phyloP scores from a whole-genome alignment of 2,329 filamentous ascomycete genomes.

The Botrytis elliptica region DNA sequence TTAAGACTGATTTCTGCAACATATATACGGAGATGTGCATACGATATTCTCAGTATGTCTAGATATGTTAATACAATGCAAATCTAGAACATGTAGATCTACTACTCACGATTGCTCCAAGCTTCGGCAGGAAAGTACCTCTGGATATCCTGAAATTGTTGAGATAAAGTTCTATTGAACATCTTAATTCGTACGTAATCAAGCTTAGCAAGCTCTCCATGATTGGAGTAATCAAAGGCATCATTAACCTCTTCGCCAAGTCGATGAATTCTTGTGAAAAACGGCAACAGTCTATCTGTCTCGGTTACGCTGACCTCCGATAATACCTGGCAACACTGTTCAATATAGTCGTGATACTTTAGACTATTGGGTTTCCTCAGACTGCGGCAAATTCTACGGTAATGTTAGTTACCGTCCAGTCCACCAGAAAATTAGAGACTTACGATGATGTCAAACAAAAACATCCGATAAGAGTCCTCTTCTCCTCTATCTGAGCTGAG shows the following conservation, averaged over 20 bases:
- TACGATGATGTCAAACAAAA: slow-evolving; percentile 36
- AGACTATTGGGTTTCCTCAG: slow-evolving; percentile 35
- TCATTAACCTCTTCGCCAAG: slow-evolving; percentile 35
- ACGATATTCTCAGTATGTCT: slow-evolving; percentile 8
- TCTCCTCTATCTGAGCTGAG: slow-evolving; percentile 26
- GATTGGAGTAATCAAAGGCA: slow-evolving; percentile 34
- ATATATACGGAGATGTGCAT: slow-evolving; percentile 29
- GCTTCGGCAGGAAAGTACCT: slow-evolving; percentile 28
- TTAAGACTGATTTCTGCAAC: slow-evolving; percentile 36
- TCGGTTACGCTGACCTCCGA: slow-evolving; percentile 26
- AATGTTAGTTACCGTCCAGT: not conserved
- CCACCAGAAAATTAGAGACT: not conserved
- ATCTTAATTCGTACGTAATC: slow-evolving; percentile 33
- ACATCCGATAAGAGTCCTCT: slow-evolving; percentile 33
- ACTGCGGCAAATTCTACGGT: slow-evolving; percentile 29
- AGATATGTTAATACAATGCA: not conserved
- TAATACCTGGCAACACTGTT: slow-evolving; percentile 31
- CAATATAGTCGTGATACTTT: slow-evolving; percentile 32
- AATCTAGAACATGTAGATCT: not conserved
- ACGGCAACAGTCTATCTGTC: slow-evolving; percentile 33
- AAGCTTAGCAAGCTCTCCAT: slow-evolving; percentile 25
- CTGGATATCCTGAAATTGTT: slow-evolving; percentile 32
- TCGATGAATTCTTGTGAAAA: slow-evolving; percentile 32
- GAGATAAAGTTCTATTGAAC: slow-evolving; percentile 31
- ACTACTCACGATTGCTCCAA: slow-evolving; percentile 31